A percentile compares a stretch with the other conserved stretches of the same genome.
Evolutionary conservation across 495 filamentous ascomycete genomes (phyloP).

Genomic region (Aspergillus biplanus): DNA sequence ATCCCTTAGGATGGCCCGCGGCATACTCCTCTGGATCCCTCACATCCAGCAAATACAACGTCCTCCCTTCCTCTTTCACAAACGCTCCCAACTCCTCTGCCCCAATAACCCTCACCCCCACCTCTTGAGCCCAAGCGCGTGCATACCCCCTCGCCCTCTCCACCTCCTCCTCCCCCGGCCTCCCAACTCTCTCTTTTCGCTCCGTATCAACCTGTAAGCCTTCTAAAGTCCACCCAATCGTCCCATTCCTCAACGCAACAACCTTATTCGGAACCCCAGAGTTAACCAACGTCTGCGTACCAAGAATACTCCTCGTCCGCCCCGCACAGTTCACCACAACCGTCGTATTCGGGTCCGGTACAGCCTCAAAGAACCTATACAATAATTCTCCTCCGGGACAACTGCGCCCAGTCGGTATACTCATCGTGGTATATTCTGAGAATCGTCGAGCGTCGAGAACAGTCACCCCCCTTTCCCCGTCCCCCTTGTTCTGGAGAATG

Average conservation of each 20-base stretch:
- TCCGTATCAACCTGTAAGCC: conserved; percentile 1
- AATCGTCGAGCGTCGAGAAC: conserved; percentile 13
- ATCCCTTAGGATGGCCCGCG: neutral
- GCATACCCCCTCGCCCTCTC: neutral
- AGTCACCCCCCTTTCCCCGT: conserved; percentile 7
- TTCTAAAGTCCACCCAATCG: conserved; percentile 4
- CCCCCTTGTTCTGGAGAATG: conserved; percentile 1
- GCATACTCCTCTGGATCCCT: conserved; percentile 1
- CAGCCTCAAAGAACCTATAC: conserved; percentile 8
- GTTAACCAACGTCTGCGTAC: conserved; percentile 6
- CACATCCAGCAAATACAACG: neutral
- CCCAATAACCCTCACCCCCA: neutral
- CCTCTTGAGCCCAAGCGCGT: neutral
- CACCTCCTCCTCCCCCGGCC: neutral
- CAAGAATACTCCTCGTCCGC: conserved; percentile 3
- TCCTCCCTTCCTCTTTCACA: no score
- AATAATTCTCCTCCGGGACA: neutral
- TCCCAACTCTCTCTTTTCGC: neutral
- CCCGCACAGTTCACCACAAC: conserved; percentile 4
- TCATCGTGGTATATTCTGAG: conserved; percentile 9
- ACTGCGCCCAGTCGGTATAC: conserved; percentile 4
- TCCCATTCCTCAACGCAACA: conserved; percentile 3
- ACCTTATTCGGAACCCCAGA: conserved; percentile 1
- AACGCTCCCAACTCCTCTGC: no score
- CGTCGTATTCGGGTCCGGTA: neutral